Conservation (phyloP, 1,139 yeast species). For the Magnusiomyces suaveolens region DNA sequence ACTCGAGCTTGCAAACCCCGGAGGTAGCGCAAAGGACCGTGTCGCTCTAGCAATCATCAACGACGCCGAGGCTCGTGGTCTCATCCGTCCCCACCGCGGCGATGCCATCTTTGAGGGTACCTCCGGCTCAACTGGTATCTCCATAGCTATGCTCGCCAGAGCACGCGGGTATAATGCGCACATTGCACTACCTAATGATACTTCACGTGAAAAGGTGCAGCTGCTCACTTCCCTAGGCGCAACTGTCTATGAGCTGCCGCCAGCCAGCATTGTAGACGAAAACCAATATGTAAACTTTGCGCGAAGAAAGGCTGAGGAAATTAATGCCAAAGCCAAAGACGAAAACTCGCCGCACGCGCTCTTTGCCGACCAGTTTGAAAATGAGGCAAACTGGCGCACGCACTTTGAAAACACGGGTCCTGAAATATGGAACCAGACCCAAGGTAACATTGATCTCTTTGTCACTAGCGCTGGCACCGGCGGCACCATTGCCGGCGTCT, state of each 20-base stretch:
- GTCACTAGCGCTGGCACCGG: slow-evolving; percentile 72
- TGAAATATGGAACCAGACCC: slow-evolving; percentile 66
- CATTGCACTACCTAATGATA: slow-evolving; percentile 92
- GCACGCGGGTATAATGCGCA: slow-evolving; percentile 85
- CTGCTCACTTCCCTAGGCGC: slow-evolving; percentile 73
- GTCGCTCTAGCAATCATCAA: slow-evolving; percentile 80
- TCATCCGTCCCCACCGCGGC: slow-evolving; percentile 46
- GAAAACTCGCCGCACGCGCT: slow-evolving; percentile 45
- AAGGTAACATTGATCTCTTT: slow-evolving; percentile 56
- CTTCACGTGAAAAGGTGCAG: slow-evolving; percentile 71
- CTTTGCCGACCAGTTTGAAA: slow-evolving; percentile 94
- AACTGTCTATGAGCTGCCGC: slow-evolving; percentile 75
- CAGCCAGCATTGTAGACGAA: slow-evolving; percentile 92
- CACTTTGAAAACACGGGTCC: slow-evolving; percentile 87
- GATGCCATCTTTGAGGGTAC: slow-evolving; percentile 88
- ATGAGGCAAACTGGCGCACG: slow-evolving; percentile 77
- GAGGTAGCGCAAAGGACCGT: slow-evolving; percentile 91
- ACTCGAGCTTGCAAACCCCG: slow-evolving; percentile 79
- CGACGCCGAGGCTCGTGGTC: slow-evolving; percentile 53
- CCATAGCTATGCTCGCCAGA: slow-evolving; percentile 78
- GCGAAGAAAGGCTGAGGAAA: slow-evolving; percentile 48
- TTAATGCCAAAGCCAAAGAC: slow-evolving; percentile 30
- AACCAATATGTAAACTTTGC: slow-evolving; percentile 90
- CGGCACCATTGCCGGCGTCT: slow-evolving; percentile 86
- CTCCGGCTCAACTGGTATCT: slow-evolving; percentile 91